Evolutionary conservation across 169 alveolate genomes (phyloP), one percentile per base, ranked within the genome.

Genomic region (Cystoisospora suis): DNA sequence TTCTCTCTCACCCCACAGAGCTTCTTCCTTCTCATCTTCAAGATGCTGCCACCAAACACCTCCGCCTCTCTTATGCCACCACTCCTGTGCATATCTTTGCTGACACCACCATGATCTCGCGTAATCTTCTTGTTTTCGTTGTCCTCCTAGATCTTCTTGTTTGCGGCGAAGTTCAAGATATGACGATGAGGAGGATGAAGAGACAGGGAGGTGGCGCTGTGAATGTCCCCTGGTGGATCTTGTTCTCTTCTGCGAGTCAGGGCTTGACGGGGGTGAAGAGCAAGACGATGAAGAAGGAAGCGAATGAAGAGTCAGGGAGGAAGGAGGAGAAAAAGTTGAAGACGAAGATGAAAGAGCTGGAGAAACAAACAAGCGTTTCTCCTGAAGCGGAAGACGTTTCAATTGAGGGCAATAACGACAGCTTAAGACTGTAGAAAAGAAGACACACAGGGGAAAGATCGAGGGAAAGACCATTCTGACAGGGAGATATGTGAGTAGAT

Each of bases 41-140:
- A 65, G 44, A 44, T 65, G 77, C 77, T 65, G 77, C 77, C 77
- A 65, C 77, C 77, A 65, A 15, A 65, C 77, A 44, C 77, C 77
- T 1, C 77, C 77, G 9, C 77, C 77, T 7, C 77, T 36, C 77
- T 65, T 65, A 9, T 44, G 77, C 77, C 77, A 65, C 77, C 77
- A 65, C 5, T 65, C 77, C 23, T 65, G 77, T 4, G 77, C 77
- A n/a, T 9, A 65, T 44, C 34, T 65, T n/a, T 65, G 77, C 77
- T 65, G 77, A 9, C 34, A 44, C 77, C 77, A 65, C 77, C 77
- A 65, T 5, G 77, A 36, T 6, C 34, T 36, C 44, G 77, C 77
- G 15, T 65, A 65, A 36, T 65, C 45, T n/a, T 27, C n/a, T 17
- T 65, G 77, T n/a, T 65, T 65, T 44, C 77, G 77, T 44, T 65